Evolutionary conservation across 805 yeast genomes (phyloP).

Genomic region (Metschnikowia corniflorae): DNA sequence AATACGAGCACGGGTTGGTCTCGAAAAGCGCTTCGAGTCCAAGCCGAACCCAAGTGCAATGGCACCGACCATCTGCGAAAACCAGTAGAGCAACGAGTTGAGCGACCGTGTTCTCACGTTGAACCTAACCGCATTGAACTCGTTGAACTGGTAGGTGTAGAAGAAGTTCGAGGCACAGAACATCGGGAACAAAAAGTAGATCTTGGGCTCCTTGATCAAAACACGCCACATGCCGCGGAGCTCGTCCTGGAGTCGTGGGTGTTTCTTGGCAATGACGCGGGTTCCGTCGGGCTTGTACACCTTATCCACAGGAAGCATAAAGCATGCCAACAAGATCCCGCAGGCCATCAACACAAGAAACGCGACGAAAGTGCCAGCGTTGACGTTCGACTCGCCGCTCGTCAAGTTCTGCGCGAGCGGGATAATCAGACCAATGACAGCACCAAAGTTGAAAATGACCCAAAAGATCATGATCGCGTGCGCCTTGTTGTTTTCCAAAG

Average conservation of each 20-base stretch:
- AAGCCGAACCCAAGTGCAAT: constrained; percentile 44
- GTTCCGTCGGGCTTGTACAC: constrained; percentile 51
- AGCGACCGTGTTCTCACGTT: constrained; percentile 58
- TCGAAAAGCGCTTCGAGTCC: constrained; percentile 39
- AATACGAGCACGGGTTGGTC: constrained; percentile 45
- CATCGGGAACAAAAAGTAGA: constrained; percentile 54
- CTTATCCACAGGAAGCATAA: constrained; percentile 46
- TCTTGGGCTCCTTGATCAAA: constrained; percentile 41
- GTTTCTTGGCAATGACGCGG: constrained; percentile 41
- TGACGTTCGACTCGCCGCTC: constrained; percentile 28
- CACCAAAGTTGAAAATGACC: constrained; percentile 60
- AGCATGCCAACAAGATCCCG: constrained; percentile 44
- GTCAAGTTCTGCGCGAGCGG: constrained; percentile 54
- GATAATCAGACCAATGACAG: constrained; percentile 55
- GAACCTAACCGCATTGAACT: constrained; percentile 52
- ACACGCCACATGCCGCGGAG: constrained; percentile 37
- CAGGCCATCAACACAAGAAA: constrained; percentile 49
- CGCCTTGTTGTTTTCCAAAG: constrained; percentile 52
- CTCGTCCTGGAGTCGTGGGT: constrained; percentile 47
- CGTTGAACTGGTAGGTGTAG: constrained; percentile 62
- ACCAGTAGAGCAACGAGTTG: constrained; percentile 60
- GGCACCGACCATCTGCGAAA: constrained; percentile 58
- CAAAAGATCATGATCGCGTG: constrained; percentile 52
- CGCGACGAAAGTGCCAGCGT: constrained; percentile 52
- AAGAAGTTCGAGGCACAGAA: constrained; percentile 65